Conservation (phyloP, 768 basidiomycete genomes). For the Mrakia hoshinonis region DNA sequence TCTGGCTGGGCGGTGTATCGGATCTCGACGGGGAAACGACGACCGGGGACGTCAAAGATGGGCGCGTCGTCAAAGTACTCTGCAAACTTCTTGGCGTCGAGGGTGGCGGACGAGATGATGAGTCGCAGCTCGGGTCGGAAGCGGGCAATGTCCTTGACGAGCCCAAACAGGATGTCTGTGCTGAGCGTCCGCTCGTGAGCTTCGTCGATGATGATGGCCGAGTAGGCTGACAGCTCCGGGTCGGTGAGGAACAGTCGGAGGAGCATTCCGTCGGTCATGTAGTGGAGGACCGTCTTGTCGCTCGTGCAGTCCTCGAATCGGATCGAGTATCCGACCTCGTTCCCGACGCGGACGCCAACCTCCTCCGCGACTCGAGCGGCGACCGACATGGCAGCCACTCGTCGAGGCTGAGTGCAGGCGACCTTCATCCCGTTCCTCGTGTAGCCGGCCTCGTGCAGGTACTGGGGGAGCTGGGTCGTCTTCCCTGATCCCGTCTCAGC, state of each 20-base stretch:
- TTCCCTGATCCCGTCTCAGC: conserved; percentile 99
- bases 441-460: conserved; percentile 94
- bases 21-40: conserved; percentile 94
- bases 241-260: conserved; percentile 94
- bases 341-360: conserved; percentile 92
- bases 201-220: conserved; percentile 93
- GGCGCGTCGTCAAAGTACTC: conserved; percentile 96
- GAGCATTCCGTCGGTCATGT: conserved; percentile 99
- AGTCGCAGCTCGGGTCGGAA: conserved; percentile 89
- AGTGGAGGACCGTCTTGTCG: conserved; percentile 97
- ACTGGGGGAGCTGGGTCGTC: conserved; percentile 96
- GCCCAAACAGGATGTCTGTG: conserved; percentile 96
- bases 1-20: conserved; percentile 99
- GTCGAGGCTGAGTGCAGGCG: conserved; percentile 94
- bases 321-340: conserved; percentile 99
- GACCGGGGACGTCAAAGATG: conserved; percentile 91
- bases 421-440: conserved; percentile 78
- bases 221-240: conserved; percentile 89
- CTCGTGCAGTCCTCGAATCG: conserved; percentile 99
- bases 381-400: conserved; percentile 98
- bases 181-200: conserved; percentile 95
- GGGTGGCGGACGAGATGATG: conserved; percentile 89
- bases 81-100: conserved; percentile 96
- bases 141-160: conserved; percentile 96
- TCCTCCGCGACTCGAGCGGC: conserved; percentile 98